Conservation (phyloP, 108 stramenopile genomes). For the Pseudonitzschia pungens region DNA sequence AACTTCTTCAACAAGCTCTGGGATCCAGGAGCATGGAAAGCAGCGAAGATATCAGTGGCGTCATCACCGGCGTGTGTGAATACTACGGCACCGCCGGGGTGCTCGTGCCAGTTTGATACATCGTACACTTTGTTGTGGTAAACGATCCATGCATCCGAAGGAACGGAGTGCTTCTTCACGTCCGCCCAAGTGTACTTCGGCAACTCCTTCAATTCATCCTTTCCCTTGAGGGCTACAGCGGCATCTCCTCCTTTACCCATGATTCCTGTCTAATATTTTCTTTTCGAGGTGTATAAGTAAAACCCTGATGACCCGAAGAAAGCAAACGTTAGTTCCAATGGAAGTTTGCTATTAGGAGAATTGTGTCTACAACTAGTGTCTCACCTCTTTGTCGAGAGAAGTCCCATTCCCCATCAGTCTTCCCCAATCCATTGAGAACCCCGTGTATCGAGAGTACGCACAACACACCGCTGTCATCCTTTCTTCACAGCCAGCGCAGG, state of each 20-base stretch:
- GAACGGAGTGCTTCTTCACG: conserved; percentile 90
- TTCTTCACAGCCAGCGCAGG: conserved; percentile 2
- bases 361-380: not conserved
- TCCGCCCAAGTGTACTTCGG: conserved; percentile 85
- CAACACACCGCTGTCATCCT: not conserved
- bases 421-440: not conserved
- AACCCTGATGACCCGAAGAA: not conserved
- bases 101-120: conserved; percentile 95
- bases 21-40: conserved; percentile 95
- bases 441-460: not conserved
- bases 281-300: not conserved
- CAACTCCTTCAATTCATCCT: conserved; percentile 33
- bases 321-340: not conserved
- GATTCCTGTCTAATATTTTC: conserved; percentile 10
- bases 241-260: conserved; percentile 91
- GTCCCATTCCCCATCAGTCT: not conserved
- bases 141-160: conserved; percentile 94
- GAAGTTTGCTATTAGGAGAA: conserved; percentile 1
- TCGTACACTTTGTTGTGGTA: conserved; percentile 96
- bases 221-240: conserved; percentile 29
- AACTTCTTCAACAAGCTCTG: conserved; percentile 89
- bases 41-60: conserved; percentile 98
- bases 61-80: conserved; percentile 99
- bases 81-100: conserved; percentile 96
- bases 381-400: not conserved